phyloP scores from a whole-genome alignment of 257 asterid species.

The Ocimum tenuiflorum region DNA sequence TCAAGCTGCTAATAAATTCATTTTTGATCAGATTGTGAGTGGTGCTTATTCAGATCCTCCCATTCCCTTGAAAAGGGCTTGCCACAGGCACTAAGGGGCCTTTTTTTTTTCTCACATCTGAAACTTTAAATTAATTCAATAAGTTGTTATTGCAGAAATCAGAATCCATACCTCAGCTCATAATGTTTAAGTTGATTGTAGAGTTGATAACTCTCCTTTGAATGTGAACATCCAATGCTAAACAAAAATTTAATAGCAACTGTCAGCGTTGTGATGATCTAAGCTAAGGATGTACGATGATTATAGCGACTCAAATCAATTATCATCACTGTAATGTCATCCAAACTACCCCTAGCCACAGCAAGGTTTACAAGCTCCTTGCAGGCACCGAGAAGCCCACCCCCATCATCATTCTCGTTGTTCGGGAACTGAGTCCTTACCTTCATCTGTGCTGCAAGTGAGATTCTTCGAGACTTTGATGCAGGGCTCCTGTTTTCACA shows the following conservation, averaged over 20 bases:
- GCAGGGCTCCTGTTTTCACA: constrained; percentile 43
- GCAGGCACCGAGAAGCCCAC: constrained; percentile 45
- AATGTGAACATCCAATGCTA: background rate
- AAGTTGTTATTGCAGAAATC: too few species aligned
- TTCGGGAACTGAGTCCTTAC: constrained; percentile 8
- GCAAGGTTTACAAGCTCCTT: constrained; percentile 60
- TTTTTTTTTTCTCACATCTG: too few species aligned
- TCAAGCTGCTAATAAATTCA: constrained; percentile 68
- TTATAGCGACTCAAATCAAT: constrained; percentile 35
- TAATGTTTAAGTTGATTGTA: too few species aligned
- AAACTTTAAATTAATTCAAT: background rate
- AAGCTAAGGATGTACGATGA: background rate
- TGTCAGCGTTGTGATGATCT: background rate
- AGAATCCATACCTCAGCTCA: too few species aligned
- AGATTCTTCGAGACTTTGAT: constrained; percentile 37
- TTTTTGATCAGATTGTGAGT: constrained; percentile 54
- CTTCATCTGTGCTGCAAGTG: constrained; percentile 26
- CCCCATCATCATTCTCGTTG: constrained; percentile 28
- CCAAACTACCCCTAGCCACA: constrained; percentile 58
- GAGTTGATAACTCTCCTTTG: too few species aligned
- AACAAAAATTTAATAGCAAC: background rate
- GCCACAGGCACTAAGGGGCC: constrained; percentile 25
- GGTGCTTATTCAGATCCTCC: constrained; percentile 85
- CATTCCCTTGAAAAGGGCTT: constrained; percentile 49
- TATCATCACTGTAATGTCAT: constrained; percentile 64